A percentile compares a stretch with the other conserved stretches of the same genome.
These are phyloP conservation scores for Termitomyces sp. DNA, from an alignment of 768 basidiomycete genomes.

Conservation along the genomic window DNA sequence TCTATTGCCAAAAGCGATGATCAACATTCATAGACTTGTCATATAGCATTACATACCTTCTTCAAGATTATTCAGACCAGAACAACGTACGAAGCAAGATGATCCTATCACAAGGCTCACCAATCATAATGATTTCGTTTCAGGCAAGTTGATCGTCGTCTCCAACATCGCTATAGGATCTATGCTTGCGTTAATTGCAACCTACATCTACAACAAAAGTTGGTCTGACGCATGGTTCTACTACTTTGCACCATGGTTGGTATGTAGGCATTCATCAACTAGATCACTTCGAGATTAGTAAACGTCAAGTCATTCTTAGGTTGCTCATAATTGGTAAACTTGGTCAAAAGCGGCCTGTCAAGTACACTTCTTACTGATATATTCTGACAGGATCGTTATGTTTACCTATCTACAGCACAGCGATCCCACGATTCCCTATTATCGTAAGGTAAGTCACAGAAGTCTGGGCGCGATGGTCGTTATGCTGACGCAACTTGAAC, in stretches of 20 bases:
- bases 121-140: not conserved
- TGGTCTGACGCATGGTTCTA: slow-evolving; percentile 32
- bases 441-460: slow-evolving; percentile 34
- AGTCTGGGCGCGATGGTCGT: not conserved
- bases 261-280: slow-evolving; percentile 16
- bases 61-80: slow-evolving; percentile 42
- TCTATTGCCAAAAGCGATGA: not conserved
- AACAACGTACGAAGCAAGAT: slow-evolving; percentile 32
- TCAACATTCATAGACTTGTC: not conserved
- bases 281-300: not conserved
- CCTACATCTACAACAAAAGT: slow-evolving; percentile 26
- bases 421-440: slow-evolving; percentile 57
- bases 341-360: not conserved
- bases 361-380: not conserved
- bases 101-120: not conserved
- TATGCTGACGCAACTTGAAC: not conserved
- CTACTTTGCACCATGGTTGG: slow-evolving; percentile 50
- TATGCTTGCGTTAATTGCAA: slow-evolving; percentile 33
- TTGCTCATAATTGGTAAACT: slow-evolving; percentile 42
- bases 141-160: slow-evolving; percentile 33
- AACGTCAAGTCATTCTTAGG: slow-evolving; percentile 19
- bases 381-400: slow-evolving; percentile 47
- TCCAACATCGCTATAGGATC: slow-evolving; percentile 38
- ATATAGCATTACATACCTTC: slow-evolving; percentile 39
- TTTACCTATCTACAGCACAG: slow-evolving; percentile 63